phyloP scores from a whole-genome alignment of 768 basidiomycete genomes.

The Sarcomyxa edulis region DNA sequence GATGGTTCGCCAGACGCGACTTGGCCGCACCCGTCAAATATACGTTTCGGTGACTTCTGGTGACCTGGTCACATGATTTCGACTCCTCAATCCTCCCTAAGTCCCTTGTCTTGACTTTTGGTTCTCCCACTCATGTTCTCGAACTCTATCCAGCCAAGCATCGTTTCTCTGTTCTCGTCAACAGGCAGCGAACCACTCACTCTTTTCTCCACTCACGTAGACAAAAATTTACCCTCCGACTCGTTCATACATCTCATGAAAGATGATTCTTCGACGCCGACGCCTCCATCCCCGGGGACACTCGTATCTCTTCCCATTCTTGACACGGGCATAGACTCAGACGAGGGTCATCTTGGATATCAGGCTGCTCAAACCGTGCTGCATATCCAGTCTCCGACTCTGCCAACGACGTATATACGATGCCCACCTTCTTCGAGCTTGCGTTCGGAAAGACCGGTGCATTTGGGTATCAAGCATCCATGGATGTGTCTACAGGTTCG shows the following conservation, averaged over 20 bases:
- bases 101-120: neutral
- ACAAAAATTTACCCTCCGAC: slow-evolving; percentile 49
- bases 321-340: slow-evolving; percentile 16
- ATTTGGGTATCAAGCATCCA: slow-evolving; percentile 58
- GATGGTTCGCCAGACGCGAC: too few species aligned
- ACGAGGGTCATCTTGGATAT: slow-evolving; percentile 24
- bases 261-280: slow-evolving; percentile 49
- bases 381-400: slow-evolving; percentile 74
- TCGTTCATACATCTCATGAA: slow-evolving; percentile 63
- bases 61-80: slow-evolving; percentile 8
- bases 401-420: slow-evolving; percentile 62
- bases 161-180: slow-evolving; percentile 74
- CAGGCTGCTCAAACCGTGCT: slow-evolving; percentile 62
- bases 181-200: slow-evolving; percentile 57
- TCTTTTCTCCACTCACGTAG: slow-evolving; percentile 45
- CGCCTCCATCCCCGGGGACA: slow-evolving; percentile 38
- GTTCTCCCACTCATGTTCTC: slow-evolving; percentile 41
- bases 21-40: too few species aligned
- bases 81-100: slow-evolving; percentile 22
- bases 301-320: slow-evolving; percentile 36
- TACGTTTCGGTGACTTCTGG: too few species aligned
- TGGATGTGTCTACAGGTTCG: slow-evolving; percentile 79
- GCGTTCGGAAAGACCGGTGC: slow-evolving; percentile 11
- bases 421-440: slow-evolving; percentile 36
- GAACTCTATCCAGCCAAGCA: slow-evolving; percentile 50